These are phyloP conservation scores for Lactarius hengduanensis DNA, from an alignment of 768 basidiomycete genomes.

Conservation along the genomic window DNA sequence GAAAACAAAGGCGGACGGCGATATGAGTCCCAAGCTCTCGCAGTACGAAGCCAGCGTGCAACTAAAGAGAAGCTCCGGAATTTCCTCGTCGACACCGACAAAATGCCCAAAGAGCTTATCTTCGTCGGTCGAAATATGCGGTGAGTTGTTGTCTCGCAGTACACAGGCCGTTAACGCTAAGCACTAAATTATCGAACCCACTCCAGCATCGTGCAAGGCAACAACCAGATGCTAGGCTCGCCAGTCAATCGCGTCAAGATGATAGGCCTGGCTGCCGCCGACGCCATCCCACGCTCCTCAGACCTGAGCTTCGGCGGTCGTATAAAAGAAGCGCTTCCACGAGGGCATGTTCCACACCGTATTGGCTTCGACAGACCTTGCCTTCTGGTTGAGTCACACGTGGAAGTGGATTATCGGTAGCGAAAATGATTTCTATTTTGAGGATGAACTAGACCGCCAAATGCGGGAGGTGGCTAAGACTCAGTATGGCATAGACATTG, in stretches of 20 bases:
- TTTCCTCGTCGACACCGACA: slow-evolving; percentile 72
- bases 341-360: slow-evolving; percentile 62
- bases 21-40: slow-evolving; percentile 40
- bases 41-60: slow-evolving; percentile 67
- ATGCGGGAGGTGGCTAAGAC: slow-evolving; percentile 22
- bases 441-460: slow-evolving; percentile 24
- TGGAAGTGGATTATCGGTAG: slow-evolving; percentile 22
- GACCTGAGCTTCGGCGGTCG: slow-evolving; percentile 44
- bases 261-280: slow-evolving; percentile 79
- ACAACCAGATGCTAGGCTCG: slow-evolving; percentile 80
- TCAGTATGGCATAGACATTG: slow-evolving; percentile 23
- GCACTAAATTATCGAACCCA: neutral
- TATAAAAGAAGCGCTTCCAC: slow-evolving; percentile 54
- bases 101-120: slow-evolving; percentile 73
- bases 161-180: neutral
- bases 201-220: slow-evolving; percentile 45
- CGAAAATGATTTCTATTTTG: neutral
- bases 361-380: slow-evolving; percentile 67
- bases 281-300: slow-evolving; percentile 51
- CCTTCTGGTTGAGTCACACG: slow-evolving; percentile 53
- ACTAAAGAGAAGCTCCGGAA: slow-evolving; percentile 67
- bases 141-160: slow-evolving; percentile 32
- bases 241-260: slow-evolving; percentile 91
- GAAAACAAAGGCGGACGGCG: slow-evolving; percentile 32
- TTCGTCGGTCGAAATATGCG: slow-evolving; percentile 80